These are phyloP conservation scores for Phaffomyces thermotolerans DNA, from an alignment of 805 yeast species.

Conservation along the genomic window DNA sequence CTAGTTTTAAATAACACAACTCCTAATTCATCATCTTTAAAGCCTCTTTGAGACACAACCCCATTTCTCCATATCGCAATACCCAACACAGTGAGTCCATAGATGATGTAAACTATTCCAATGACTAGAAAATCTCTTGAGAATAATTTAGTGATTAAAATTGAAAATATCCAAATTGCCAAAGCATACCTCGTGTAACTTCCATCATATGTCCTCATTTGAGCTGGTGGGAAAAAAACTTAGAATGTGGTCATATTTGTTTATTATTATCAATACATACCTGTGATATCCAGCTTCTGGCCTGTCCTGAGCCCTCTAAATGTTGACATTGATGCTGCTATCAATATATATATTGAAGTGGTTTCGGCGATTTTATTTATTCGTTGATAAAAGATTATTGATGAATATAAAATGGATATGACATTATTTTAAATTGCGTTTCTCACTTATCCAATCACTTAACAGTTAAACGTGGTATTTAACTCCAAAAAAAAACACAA, in stretches of 20 bases:
- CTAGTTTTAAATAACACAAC: slow-evolving; percentile 45
- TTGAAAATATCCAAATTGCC: slow-evolving; percentile 54
- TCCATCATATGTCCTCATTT: slow-evolving; percentile 80
- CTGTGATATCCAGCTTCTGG: background rate
- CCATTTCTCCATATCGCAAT: slow-evolving; percentile 28
- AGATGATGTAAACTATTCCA: slow-evolving; percentile 58
- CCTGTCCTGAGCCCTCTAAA: background rate
- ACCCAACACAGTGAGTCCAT: slow-evolving; percentile 41
- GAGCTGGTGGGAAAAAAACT: slow-evolving; percentile 33
- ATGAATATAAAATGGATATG: too few relatives aligned
- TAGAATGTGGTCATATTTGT: background rate
- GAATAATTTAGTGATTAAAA: slow-evolving; percentile 59
- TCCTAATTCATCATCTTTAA: slow-evolving; percentile 27
- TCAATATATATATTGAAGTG: too few relatives aligned
- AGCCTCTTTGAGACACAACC: background rate
- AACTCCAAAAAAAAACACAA: too few relatives aligned
- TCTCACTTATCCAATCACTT: too few relatives aligned
- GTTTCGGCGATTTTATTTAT: too few relatives aligned
- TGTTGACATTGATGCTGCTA: background rate
- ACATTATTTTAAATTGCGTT: too few relatives aligned
- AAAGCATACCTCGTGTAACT: slow-evolving; percentile 72
- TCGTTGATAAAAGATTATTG: too few relatives aligned
- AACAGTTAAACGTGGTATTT: too few relatives aligned
- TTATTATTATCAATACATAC: background rate
- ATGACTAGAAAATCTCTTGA: slow-evolving; percentile 55